phyloP scores from a whole-genome alignment of 495 filamentous ascomycete species.

The Apodospora peruviana region DNA sequence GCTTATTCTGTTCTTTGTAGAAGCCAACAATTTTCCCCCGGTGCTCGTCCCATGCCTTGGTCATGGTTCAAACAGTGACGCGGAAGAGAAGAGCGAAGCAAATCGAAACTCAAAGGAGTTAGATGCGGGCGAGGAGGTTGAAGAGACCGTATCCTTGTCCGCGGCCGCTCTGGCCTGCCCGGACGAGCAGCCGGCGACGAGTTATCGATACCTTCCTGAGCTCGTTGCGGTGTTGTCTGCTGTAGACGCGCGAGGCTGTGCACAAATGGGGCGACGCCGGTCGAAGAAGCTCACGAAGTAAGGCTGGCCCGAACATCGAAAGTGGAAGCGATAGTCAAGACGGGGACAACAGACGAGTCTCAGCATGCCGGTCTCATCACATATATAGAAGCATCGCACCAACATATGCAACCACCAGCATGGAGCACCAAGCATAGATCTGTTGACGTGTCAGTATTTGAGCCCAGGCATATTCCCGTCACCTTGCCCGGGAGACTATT shows the following conservation, averaged over 20 bases:
- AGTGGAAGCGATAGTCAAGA: neutral
- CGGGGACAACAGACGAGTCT: neutral
- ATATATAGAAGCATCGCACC: too few relatives aligned
- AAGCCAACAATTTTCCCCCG: slow-evolving; percentile 29
- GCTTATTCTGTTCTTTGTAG: slow-evolving; percentile 36
- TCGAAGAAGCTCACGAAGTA: neutral
- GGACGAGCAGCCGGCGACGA: neutral
- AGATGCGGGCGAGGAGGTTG: too few relatives aligned
- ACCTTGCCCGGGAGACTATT: neutral
- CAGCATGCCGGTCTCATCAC: too few relatives aligned
- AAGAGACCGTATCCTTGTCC: neutral
- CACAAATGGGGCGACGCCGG: neutral
- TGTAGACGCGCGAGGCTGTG: neutral
- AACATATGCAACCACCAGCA: too few relatives aligned
- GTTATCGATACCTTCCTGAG: neutral
- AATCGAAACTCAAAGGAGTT: neutral
- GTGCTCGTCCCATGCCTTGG: slow-evolving; percentile 37
- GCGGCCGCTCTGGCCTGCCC: neutral
- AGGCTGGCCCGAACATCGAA: neutral
- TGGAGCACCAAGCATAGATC: too few relatives aligned
- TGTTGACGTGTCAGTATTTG: neutral
- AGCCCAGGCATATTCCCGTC: neutral
- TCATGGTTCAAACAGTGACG: slow-evolving; percentile 26
- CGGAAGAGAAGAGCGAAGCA: neutral
- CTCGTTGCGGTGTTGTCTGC: neutral